Percentiles rank a stretch among this genome's conserved stretches.
phyloP scores from a whole-genome alignment of 2,329 filamentous ascomycete genomes.

The Alternaria arborescens region DNA sequence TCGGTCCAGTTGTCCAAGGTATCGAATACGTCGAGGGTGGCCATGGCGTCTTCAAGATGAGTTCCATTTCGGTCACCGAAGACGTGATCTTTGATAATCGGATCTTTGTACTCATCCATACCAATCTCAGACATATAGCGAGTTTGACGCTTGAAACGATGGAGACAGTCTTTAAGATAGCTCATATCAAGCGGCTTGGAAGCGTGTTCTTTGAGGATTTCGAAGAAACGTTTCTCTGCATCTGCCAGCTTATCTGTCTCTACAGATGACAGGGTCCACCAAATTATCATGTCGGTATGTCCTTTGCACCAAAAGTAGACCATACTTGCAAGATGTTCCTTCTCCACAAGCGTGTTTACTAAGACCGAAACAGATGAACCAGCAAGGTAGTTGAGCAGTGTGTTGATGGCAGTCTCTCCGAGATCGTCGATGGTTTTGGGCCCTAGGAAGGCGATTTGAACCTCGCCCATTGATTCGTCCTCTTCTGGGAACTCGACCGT shows the following conservation, averaged over 20 bases:
- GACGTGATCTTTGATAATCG: slow-evolving; percentile 90
- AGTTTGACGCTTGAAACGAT: slow-evolving; percentile 79
- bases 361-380: slow-evolving; percentile 92
- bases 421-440: slow-evolving; percentile 76
- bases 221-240: slow-evolving; percentile 85
- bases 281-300: slow-evolving; percentile 82
- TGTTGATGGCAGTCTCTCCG: slow-evolving; percentile 74
- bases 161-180: slow-evolving; percentile 88
- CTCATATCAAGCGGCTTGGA: slow-evolving; percentile 84
- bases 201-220: slow-evolving; percentile 82
- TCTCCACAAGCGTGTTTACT: slow-evolving; percentile 91
- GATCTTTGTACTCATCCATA: slow-evolving; percentile 80
- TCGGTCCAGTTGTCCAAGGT: slow-evolving; percentile 81
- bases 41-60: slow-evolving; percentile 52
- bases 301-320: slow-evolving; percentile 82
- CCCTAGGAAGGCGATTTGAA: slow-evolving; percentile 86
- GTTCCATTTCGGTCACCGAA: slow-evolving; percentile 86
- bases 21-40: slow-evolving; percentile 65
- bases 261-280: slow-evolving; percentile 85
- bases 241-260: slow-evolving; percentile 83
- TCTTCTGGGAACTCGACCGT: slow-evolving; percentile 94
- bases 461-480: slow-evolving; percentile 91
- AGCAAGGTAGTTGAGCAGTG: slow-evolving; percentile 85
- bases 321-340: slow-evolving; percentile 87
- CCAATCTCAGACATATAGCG: slow-evolving; percentile 85